These are phyloP conservation scores for Colletotrichum acutatum DNA, from an alignment of 2,329 filamentous ascomycete genomes.

Conservation along the genomic window DNA sequence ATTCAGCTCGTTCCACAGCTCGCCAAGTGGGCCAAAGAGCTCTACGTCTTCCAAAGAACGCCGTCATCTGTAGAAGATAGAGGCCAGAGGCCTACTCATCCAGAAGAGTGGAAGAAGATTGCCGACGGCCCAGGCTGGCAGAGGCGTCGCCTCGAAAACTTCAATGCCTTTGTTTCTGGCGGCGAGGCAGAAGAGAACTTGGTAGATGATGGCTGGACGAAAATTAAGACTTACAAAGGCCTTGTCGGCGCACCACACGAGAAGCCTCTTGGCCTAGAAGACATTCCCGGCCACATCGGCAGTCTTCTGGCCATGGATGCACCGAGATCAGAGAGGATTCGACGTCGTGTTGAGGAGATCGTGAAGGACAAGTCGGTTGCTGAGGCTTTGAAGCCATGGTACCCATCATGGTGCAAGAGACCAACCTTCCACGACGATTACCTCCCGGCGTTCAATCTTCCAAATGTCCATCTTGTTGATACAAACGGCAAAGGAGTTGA, in stretches of 20 bases:
- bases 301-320: slow-evolving; percentile 54
- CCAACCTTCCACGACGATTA: slow-evolving; percentile 72
- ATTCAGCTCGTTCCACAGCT: slow-evolving; percentile 58
- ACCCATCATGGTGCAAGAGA: slow-evolving; percentile 71
- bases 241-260: slow-evolving; percentile 44
- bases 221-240: slow-evolving; percentile 50
- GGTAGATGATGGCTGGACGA: slow-evolving; percentile 62
- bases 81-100: slow-evolving; percentile 52
- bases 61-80: slow-evolving; percentile 55
- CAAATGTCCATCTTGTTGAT: slow-evolving; percentile 69
- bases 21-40: slow-evolving; percentile 57
- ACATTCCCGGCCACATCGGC: slow-evolving; percentile 46
- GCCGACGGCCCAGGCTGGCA: slow-evolving; percentile 60
- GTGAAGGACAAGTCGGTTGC: slow-evolving; percentile 65
- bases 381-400: slow-evolving; percentile 67
- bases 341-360: slow-evolving; percentile 57
- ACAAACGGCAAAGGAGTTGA: slow-evolving; percentile 65
- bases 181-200: slow-evolving; percentile 51
- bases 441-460: slow-evolving; percentile 66
- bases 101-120: slow-evolving; percentile 51
- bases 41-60: slow-evolving; percentile 69
- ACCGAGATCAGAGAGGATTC: slow-evolving; percentile 53
- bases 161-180: slow-evolving; percentile 47
- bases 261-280: slow-evolving; percentile 33
- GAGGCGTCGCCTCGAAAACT: slow-evolving; percentile 55